Conservation (phyloP, 1,284 basidiomycete species). For the Testicularia cyperi region DNA sequence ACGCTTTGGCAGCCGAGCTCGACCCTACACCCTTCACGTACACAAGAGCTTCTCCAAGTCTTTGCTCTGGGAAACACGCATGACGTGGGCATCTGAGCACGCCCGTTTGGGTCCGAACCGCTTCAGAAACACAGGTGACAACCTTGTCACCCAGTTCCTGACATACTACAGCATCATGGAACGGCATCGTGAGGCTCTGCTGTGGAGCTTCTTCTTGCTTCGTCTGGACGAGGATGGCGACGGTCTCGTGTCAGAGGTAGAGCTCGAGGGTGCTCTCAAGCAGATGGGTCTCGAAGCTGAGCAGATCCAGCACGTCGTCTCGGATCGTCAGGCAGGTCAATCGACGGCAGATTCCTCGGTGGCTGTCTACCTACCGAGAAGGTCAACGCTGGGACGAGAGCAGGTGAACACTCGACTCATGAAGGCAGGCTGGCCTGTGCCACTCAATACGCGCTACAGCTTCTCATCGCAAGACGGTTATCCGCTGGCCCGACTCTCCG, state of each 20-base stretch:
- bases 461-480: conserved; percentile 33
- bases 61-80: conserved; percentile 22
- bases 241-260: conserved; percentile 2
- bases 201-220: conserved; percentile 49
- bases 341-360: too few species aligned
- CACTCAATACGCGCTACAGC: conserved; percentile 18
- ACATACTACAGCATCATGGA: conserved; percentile 41
- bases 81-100: conserved; percentile 34
- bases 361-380: conserved; percentile 10
- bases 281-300: conserved; percentile 14
- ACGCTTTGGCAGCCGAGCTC: conserved; percentile 28
- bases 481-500: conserved; percentile 10
- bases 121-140: conserved; percentile 33
- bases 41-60: conserved; percentile 31
- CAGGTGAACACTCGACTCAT: conserved; percentile 14
- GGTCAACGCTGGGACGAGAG: conserved; percentile 8
- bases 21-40: conserved; percentile 32
- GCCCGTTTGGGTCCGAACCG: conserved; percentile 9
- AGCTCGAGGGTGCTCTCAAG: conserved; percentile 5
- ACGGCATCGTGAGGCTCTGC: conserved; percentile 47
- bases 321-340: too few species aligned
- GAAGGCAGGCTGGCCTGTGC: conserved; percentile 25
- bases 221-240: conserved; percentile 31
- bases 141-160: conserved; percentile 33
- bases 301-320: too few species aligned